phyloP scores from a whole-genome alignment of 331 rosid species.

The Acacia concinna region DNA sequence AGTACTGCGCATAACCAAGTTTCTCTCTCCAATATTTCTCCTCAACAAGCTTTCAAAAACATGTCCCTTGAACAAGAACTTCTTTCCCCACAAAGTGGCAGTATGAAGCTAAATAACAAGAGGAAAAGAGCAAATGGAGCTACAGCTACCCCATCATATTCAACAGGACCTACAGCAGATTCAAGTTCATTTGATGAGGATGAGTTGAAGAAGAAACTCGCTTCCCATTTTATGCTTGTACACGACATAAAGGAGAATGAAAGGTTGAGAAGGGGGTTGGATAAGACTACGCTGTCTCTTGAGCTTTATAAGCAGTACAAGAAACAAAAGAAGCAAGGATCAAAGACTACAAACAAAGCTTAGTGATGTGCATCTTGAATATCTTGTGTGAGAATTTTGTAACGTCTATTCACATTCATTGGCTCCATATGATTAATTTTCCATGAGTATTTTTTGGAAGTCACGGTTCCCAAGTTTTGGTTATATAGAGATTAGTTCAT shows the following conservation, averaged over 20 bases:
- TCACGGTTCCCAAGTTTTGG: neutral
- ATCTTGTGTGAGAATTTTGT: neutral
- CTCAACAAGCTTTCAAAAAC: conserved; percentile 74
- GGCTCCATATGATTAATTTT: neutral
- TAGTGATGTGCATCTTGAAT: neutral
- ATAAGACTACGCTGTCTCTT: conserved; percentile 47
- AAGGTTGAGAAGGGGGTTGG: conserved; percentile 69
- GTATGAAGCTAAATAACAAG: conserved; percentile 48
- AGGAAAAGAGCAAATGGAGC: conserved; percentile 44
- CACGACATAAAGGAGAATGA: conserved; percentile 76
- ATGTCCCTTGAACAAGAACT: conserved; percentile 64
- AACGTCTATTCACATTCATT: neutral
- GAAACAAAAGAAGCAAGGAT: conserved; percentile 50
- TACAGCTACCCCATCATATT: conserved; percentile 37
- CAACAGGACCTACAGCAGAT: conserved; percentile 31
- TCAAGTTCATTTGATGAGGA: conserved; percentile 47
- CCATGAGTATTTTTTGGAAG: neutral
- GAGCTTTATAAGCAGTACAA: conserved; percentile 69
- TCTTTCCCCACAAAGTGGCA: conserved; percentile 42
- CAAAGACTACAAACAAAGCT: conserved; percentile 26
- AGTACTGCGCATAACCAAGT: conserved; percentile 58
- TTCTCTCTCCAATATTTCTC: conserved; percentile 55
- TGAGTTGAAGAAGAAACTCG: conserved; percentile 55
- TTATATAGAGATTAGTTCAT: neutral
- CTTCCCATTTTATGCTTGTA: conserved; percentile 61